Conservation (phyloP, 2,329 filamentous ascomycete species). For the Calonectria hawksworthii region DNA sequence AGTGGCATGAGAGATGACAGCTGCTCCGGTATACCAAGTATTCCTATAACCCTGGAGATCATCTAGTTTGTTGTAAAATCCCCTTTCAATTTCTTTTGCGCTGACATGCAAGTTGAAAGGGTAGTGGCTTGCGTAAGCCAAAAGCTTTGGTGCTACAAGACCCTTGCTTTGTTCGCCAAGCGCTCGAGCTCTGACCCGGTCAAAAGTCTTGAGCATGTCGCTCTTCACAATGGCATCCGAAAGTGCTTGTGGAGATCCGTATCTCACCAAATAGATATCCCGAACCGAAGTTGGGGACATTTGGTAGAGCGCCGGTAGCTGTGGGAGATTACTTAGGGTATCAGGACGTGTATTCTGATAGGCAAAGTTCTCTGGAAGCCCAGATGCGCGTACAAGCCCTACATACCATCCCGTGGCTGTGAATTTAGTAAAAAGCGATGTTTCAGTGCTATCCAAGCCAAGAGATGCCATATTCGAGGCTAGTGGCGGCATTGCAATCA, state of each 20-base stretch:
- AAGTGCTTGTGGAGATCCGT: conserved; percentile 19
- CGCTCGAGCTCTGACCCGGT: conserved; percentile 24
- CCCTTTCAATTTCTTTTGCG: conserved; percentile 21
- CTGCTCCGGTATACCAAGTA: conserved; percentile 38
- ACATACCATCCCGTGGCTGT: conserved; percentile 36
- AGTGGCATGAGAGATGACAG: conserved; percentile 35
- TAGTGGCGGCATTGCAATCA: conserved; percentile 31
- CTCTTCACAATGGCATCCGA: conserved; percentile 21
- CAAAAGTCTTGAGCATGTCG: conserved; percentile 32
- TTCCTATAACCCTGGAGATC: conserved; percentile 32
- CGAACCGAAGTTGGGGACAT: conserved; percentile 32
- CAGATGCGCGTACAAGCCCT: conserved; percentile 28
- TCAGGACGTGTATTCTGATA: conserved; percentile 36
- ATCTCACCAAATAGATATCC: conserved; percentile 30
- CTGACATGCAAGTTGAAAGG: conserved; percentile 34
- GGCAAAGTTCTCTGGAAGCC: conserved; percentile 26
- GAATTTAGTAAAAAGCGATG: conserved; percentile 27
- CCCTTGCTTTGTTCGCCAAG: background rate
- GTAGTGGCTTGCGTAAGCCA: conserved; percentile 36
- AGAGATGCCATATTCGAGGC: conserved; percentile 28
- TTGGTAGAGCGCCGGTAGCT: conserved; percentile 34
- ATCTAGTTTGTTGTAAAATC: conserved; percentile 35
- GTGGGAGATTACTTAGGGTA: conserved; percentile 27
- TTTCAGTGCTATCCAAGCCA: conserved; percentile 23
- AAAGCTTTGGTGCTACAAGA: conserved; percentile 19